Evolutionary conservation across 129 eudicot species (phyloP).

Genomic region (Rutidosis leptorrhynchoides): DNA sequence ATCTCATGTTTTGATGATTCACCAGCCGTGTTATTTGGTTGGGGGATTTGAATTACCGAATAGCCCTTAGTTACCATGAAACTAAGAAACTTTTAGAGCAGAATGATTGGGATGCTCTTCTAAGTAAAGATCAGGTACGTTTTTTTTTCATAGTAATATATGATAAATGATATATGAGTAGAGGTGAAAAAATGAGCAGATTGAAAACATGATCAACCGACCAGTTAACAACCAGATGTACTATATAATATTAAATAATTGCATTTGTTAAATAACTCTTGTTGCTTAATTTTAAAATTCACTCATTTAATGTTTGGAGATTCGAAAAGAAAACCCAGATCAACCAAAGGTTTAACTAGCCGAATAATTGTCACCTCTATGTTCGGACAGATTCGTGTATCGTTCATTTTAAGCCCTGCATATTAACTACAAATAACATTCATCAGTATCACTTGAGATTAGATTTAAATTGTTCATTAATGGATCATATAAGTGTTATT

Average conservation of each 20-base stretch:
- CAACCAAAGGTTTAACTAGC: neutral
- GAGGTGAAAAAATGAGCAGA: neutral
- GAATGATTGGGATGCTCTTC: conserved; percentile 62
- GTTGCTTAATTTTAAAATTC: neutral
- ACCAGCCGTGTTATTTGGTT: conserved; percentile 65
- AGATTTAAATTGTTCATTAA: neutral
- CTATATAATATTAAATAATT: neutral
- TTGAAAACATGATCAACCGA: conserved; percentile 2
- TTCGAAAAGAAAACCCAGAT: neutral
- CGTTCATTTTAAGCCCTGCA: neutral
- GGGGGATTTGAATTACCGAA: conserved; percentile 68
- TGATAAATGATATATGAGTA: neutral
- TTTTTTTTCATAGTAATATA: neutral
- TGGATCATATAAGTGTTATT: conserved; percentile 3
- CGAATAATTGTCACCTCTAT: neutral
- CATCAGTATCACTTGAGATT: neutral
- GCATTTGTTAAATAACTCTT: neutral
- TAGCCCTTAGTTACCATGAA: conserved; percentile 55
- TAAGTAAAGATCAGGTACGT: conserved; percentile 64
- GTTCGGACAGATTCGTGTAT: neutral
- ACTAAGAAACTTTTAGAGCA: conserved; percentile 51
- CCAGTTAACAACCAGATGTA: neutral
- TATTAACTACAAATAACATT: neutral
- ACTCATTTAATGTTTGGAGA: neutral
- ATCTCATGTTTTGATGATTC: neutral